Percentiles rank a stretch among this genome's conserved stretches.
Conservation (phyloP, 345 rosid genomes). For the Gossypium australe region DNA sequence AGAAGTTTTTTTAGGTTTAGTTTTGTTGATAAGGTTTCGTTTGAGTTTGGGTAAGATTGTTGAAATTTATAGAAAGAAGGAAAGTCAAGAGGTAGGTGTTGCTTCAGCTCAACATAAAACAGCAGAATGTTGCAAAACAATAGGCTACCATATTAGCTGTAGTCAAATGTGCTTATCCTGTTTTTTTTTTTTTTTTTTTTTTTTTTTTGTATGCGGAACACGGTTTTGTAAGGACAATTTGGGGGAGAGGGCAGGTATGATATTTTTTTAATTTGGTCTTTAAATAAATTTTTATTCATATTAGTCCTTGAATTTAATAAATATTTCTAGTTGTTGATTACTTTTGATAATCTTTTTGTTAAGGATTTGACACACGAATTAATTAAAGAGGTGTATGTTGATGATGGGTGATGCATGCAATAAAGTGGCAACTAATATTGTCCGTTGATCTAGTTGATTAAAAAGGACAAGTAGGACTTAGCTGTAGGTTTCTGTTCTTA, state of each 20-base stretch:
- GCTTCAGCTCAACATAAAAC: neutral
- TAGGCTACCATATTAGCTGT: neutral
- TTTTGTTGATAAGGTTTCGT: neutral
- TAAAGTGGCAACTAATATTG: neutral
- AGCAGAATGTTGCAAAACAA: neutral
- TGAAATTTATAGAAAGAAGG: conserved; percentile 4
- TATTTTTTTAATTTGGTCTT: no score
- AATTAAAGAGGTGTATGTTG: neutral
- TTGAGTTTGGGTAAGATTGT: neutral
- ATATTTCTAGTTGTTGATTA: no score
- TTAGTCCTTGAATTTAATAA: no score
- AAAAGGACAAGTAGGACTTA: neutral
- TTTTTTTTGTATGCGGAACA: neutral
- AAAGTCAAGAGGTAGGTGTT: neutral
- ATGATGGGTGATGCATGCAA: neutral
- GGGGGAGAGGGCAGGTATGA: neutral
- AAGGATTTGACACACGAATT: neutral
- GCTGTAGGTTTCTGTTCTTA: neutral
- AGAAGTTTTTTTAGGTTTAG: neutral
- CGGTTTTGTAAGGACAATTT: conserved; percentile 6
- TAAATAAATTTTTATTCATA: no score
- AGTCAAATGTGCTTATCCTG: conserved; percentile 22
- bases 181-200: no score
- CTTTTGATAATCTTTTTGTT: neutral
- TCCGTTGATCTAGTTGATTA: neutral